phyloP scores from a whole-genome alignment of 306 rosid genomes.

The Prosopis cineraria region DNA sequence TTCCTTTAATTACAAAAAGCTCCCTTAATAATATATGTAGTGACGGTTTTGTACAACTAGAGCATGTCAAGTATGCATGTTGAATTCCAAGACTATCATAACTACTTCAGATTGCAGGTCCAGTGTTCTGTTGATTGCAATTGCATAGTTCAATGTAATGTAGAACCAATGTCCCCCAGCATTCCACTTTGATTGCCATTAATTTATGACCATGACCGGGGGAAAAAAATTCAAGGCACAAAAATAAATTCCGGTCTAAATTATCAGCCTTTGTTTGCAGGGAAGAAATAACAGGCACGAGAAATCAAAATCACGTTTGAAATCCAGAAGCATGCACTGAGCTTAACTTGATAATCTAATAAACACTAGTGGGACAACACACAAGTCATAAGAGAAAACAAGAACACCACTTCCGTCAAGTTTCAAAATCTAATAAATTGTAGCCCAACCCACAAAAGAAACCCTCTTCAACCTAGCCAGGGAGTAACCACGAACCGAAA shows the following conservation, averaged over 20 bases:
- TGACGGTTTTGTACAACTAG: constrained; percentile 5
- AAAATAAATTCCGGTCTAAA: neutral
- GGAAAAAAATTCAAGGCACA: neutral
- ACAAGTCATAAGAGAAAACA: neutral
- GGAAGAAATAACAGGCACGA: constrained; percentile 14
- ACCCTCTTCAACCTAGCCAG: constrained; percentile 1
- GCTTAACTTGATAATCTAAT: constrained; percentile 17
- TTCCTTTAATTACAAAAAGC: constrained; percentile 18
- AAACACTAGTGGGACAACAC: constrained; percentile 13
- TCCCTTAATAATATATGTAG: neutral
- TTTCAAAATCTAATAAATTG: neutral
- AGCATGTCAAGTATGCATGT: neutral
- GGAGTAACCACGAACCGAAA: neutral
- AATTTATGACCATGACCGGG: constrained; percentile 14
- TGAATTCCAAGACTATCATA: constrained; percentile 7
- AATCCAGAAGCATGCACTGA: neutral
- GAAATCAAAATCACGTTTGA: constrained; percentile 14
- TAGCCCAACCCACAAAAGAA: neutral
- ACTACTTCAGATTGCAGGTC: constrained; percentile 23
- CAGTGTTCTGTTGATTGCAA: constrained; percentile 15
- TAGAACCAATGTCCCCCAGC: neutral
- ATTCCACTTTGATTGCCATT: constrained; percentile 10
- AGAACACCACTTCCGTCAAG: neutral
- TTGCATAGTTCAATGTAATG: neutral
- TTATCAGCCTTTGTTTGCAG: neutral